Percentiles rank a stretch among this genome's conserved stretches.
These are phyloP conservation scores for Megacollybia marginata DNA, from an alignment of 768 basidiomycete species.

Conservation along the genomic window DNA sequence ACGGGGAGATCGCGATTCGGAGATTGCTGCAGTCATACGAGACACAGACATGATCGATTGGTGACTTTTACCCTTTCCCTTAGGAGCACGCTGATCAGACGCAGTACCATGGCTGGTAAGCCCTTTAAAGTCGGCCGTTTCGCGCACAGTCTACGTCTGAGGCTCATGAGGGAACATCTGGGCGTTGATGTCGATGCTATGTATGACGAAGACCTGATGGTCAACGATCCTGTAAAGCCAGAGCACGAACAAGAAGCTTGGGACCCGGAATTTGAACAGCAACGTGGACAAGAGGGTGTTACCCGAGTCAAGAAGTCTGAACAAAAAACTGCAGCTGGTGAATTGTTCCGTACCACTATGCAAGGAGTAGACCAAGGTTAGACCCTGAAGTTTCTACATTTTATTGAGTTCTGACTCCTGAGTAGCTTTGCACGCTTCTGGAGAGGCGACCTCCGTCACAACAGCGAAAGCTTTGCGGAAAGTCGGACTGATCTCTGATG, in stretches of 20 bases:
- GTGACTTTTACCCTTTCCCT: constrained; percentile 29
- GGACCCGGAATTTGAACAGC: constrained; percentile 72
- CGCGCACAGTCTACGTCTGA: constrained; percentile 87
- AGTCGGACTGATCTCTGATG: constrained; percentile 33
- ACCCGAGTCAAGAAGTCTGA: constrained; percentile 32
- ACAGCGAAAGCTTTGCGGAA: constrained; percentile 31
- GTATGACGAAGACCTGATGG: constrained; percentile 66
- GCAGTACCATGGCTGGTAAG: constrained; percentile 86
- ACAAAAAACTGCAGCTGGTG: constrained; percentile 22
- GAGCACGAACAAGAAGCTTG: constrained; percentile 51
- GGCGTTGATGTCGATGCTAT: constrained; percentile 91
- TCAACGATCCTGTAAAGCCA: constrained; percentile 39
- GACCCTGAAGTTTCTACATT: background rate
- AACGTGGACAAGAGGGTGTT: constrained; percentile 35
- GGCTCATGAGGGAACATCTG: constrained; percentile 94
- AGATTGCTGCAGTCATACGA: constrained; percentile 84
- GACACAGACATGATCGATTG: constrained; percentile 97
- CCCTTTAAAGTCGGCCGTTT: constrained; percentile 96
- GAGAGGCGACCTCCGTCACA: constrained; percentile 28
- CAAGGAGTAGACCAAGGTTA: constrained; percentile 47
- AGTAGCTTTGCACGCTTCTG: constrained; percentile 32
- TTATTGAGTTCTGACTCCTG: no score
- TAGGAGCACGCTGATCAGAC: background rate
- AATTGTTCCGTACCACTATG: constrained; percentile 26
- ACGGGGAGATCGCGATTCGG: constrained; percentile 94